Conservation (phyloP, 345 rosid species). For the Moricandia arvensis region DNA sequence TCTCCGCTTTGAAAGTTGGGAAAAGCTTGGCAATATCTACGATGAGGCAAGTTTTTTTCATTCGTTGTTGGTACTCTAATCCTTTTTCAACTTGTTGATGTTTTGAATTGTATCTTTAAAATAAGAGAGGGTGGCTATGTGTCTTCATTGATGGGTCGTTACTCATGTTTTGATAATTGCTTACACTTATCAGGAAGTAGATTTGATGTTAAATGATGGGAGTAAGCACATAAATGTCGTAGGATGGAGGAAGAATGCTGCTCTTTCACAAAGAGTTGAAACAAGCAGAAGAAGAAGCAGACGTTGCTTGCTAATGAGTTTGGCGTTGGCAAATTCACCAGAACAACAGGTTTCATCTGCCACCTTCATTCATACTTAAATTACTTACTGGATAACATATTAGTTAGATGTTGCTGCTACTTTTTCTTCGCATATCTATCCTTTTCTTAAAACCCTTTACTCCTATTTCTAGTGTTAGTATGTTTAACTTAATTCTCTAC, state of each 20-base stretch:
- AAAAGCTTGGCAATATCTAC: constrained; percentile 81
- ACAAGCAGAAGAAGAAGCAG: constrained; percentile 95
- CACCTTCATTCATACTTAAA: constrained; percentile 13
- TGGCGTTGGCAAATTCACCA: constrained; percentile 84
- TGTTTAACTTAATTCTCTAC: constrained; percentile 12
- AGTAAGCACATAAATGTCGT: constrained; percentile 93
- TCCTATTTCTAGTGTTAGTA: neutral
- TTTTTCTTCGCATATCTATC: neutral
- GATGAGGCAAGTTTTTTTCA: constrained; percentile 73
- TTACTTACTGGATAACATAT: constrained; percentile 16
- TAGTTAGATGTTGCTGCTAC: constrained; percentile 2
- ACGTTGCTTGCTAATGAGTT: constrained; percentile 88
- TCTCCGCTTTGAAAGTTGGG: constrained; percentile 93
- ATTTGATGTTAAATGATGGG: constrained; percentile 95
- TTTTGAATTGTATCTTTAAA: constrained; percentile 6
- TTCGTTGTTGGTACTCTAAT: constrained; percentile 12
- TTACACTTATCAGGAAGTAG: constrained; percentile 71
- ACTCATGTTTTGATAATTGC: constrained; percentile 17
- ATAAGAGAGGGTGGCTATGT: constrained; percentile 24
- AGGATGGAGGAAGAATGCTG: constrained; percentile 86
- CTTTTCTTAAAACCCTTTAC: neutral
- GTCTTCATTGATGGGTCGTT: constrained; percentile 10
- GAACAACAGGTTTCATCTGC: constrained; percentile 66
- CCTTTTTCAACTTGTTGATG: constrained; percentile 16
- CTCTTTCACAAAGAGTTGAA: constrained; percentile 81